Base-by-base conservation (phyloP, 495 filamentous ascomycete species). In the Penicillium riverlandense region DNA sequence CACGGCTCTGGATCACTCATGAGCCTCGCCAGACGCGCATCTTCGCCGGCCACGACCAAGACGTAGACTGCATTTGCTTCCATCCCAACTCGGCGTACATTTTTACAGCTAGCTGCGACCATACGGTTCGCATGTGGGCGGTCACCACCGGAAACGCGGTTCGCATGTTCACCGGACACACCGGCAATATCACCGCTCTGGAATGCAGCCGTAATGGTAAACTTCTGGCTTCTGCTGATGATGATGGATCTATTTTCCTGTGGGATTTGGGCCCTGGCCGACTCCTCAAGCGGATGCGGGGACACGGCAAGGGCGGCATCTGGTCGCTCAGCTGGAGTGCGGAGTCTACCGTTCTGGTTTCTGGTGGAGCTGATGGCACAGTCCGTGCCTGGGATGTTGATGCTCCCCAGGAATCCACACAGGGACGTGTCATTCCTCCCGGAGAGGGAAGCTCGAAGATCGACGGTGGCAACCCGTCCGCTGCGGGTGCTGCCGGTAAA, bases 61-160 rank as follows among this genome's bases (percentile, higher is more conserved):
- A 86, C 54, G 87, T 96, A 16, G 91, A 92, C 49, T 78, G 77
- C 34, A 70, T 97, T 14, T 77, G 81, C 11, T 98, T 90, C 75
- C 92, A 98, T 54, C 90, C 91, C 2, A 98, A 97, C 59, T 86
- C 84, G 7, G 79, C 82, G 5, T 97, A 97, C 50, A 67, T 96
- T 38, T 95, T 97, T 67, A 96, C 92, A 2, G 88, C 84, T 0
- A 89, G 85, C 39, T 82, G 75, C 37, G 92, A 98, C 62, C 87
- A 87, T 65, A 90, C 89, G 0, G 87, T 96, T 14, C 83, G 92
- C 13, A 96, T 98, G 90, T 98, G 92, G 91, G 79, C 86, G n/a
- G 72, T 96, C n/a, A 70, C 74, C 1, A 88, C 79, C 7, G 92
- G 92, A 14, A 82, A 82, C 44, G 83, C 86, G 35, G 87, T 96